phyloP scores from a whole-genome alignment of 768 basidiomycete species.

The Melanogaster broomeanus region DNA sequence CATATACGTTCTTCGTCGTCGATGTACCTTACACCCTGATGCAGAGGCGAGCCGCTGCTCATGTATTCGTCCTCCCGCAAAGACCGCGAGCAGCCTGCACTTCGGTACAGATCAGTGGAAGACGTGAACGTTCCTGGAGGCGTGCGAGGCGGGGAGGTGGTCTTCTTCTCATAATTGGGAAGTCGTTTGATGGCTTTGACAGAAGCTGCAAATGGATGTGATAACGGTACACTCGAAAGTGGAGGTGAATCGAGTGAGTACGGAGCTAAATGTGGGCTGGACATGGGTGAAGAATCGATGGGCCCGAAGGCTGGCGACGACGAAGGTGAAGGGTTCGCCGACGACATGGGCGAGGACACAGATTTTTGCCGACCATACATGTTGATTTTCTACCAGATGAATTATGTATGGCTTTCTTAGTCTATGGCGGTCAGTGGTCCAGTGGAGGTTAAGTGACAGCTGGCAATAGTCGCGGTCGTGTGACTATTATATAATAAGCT shows the following conservation, averaged over 20 bases:
- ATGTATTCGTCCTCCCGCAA: slow-evolving; percentile 28
- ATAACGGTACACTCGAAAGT: slow-evolving; percentile 12
- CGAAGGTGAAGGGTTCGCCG: slow-evolving; percentile 44
- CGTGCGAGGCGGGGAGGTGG: slow-evolving; percentile 17
- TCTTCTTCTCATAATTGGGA: slow-evolving; percentile 47
- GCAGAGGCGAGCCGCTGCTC: slow-evolving; percentile 1
- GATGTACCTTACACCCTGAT: slow-evolving; percentile 18
- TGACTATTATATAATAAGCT: too few species aligned
- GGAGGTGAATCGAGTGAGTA: slow-evolving; percentile 34
- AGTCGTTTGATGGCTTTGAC: slow-evolving; percentile 46
- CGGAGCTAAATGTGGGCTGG: slow-evolving; percentile 31
- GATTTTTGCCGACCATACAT: slow-evolving; percentile 9
- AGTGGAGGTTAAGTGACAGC: too few species aligned
- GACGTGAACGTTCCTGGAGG: slow-evolving; percentile 21
- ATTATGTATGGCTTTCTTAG: too few species aligned
- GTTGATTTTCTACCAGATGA: not conserved
- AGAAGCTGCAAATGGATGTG: slow-evolving; percentile 62
- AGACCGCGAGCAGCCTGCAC: slow-evolving; percentile 14
- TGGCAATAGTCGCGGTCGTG: too few species aligned
- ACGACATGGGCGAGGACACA: slow-evolving; percentile 6
- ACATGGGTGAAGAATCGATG: slow-evolving; percentile 39
- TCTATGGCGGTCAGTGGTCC: too few species aligned
- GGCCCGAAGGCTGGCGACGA: slow-evolving; percentile 47
- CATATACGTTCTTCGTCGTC: slow-evolving; percentile 43
- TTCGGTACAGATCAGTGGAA: slow-evolving; percentile 14